Percentiles rank a stretch among this genome's conserved stretches.
phyloP scores from a whole-genome alignment of 768 basidiomycete species.

The Suillus bovinus region DNA sequence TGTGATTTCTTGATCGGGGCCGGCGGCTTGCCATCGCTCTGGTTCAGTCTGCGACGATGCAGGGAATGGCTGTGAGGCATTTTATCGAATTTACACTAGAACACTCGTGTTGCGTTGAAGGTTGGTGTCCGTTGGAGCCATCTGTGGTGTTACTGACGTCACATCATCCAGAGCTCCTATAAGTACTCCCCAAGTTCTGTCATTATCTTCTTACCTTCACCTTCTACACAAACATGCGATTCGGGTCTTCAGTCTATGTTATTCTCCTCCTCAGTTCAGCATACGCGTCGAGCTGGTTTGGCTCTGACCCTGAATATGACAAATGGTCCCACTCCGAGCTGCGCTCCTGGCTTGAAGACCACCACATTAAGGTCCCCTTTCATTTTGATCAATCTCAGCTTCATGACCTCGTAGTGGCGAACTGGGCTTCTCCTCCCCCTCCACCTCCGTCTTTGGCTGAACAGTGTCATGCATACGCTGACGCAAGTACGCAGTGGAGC shows the following conservation, averaged over 20 bases:
- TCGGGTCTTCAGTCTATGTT: slow-evolving; percentile 23
- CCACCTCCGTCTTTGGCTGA: slow-evolving; percentile 35
- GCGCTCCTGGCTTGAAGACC: slow-evolving; percentile 66
- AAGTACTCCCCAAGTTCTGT: slow-evolving; percentile 3
- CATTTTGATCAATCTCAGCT: slow-evolving; percentile 41
- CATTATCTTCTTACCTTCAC: not conserved
- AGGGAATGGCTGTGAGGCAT: no score
- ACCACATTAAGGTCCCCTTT: slow-evolving; percentile 56
- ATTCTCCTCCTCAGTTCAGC: slow-evolving; percentile 38
- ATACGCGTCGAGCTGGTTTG: slow-evolving; percentile 55
- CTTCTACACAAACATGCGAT: slow-evolving; percentile 14
- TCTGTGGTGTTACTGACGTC: slow-evolving; percentile 25
- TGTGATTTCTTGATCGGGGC: no score
- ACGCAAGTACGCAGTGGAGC: slow-evolving; percentile 47
- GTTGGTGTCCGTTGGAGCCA: not conserved
- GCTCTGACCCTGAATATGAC: slow-evolving; percentile 38
- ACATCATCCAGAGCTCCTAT: slow-evolving; percentile 18
- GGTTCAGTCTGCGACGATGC: no score
- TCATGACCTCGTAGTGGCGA: slow-evolving; percentile 54
- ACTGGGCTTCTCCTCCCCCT: slow-evolving; percentile 46
- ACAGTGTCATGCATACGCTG: slow-evolving; percentile 16
- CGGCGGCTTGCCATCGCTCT: no score
- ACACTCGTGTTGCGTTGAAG: no score
- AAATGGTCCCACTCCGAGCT: slow-evolving; percentile 69
- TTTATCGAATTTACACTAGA: no score